Base-by-base conservation (phyloP, 805 yeast genomes). In the Monosporozyma yasuniensis region DNA sequence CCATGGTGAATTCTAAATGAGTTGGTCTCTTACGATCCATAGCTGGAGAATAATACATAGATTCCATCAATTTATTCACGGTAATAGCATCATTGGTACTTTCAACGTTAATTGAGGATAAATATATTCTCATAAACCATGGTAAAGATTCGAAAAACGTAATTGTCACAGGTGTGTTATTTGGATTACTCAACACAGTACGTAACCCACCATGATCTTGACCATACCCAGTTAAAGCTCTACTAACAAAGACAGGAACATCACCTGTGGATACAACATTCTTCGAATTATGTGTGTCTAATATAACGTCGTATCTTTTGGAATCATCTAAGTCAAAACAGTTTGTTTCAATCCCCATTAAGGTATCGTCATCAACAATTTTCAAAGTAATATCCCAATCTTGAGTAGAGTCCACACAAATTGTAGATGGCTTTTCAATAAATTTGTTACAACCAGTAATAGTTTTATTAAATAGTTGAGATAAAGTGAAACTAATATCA, bases 191-290 rank as follows among this genome's bases (percentile, higher is more conserved):
- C 58, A 91, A 76, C 10, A 81, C 85, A 0, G 85, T 78, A 61
- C 96, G 80, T 53, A 91, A 73, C 0, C 96, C 96, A 50, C 98
- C 98, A 52, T 79, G 75, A 60, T 88, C 96, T 63, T 86, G 95
- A 1, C 96, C 89, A 61, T 83, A 84, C 0, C 98, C 97, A 0
- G 96, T 87, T 48, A 91, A 74, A 0, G 97, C 86, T 53, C 99
- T 77, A 19, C 93, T 83, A 0, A 84, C 95, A 49, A 63, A 65
- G 2, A 93, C 70, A 1, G 93, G 93, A 0, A 88, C 87, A 1
- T 60, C 54, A 1, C 61, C 65, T 0, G 72, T 54, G 0, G 72
- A 69, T 1, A 65, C 59, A 3, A 78, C 74, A 1, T 63, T 53
- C 0, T 72, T 57, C 8, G 85, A 74, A 53, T 83, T 69, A 0